phyloP scores from a whole-genome alignment of 1,139 yeast genomes.

The Geotrichum candidum region DNA sequence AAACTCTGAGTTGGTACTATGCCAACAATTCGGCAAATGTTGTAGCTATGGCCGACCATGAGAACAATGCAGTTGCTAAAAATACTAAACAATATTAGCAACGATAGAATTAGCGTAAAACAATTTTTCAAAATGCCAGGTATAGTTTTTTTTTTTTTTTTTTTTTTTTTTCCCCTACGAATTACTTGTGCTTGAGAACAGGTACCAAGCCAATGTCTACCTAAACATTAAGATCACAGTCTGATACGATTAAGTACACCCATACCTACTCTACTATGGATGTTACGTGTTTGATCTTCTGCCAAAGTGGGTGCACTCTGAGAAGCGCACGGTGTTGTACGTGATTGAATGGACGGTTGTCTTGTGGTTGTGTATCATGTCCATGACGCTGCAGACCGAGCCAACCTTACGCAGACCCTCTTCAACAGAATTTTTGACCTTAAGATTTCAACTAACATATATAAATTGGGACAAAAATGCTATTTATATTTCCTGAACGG shows the following conservation, averaged over 20 bases:
- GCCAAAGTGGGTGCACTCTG: conserved; percentile 41
- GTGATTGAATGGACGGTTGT: conserved; percentile 41
- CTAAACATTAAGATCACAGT: conserved; percentile 30
- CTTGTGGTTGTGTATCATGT: conserved; percentile 38
- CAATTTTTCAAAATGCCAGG: too few species aligned
- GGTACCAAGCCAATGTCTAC: too few species aligned
- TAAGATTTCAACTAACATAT: conserved; percentile 43
- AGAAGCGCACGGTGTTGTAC: conserved; percentile 38
- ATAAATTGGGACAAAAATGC: conserved; percentile 44
- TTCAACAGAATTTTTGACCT: conserved; percentile 44
- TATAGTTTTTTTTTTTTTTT: too few species aligned
- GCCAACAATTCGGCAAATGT: too few species aligned
- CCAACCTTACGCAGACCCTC: conserved; percentile 44
- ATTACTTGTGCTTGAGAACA: too few species aligned
- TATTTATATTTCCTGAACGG: conserved; percentile 42
- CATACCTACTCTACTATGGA: conserved; percentile 42
- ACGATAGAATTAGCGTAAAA: too few species aligned
- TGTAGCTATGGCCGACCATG: too few species aligned
- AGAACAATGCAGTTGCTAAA: too few species aligned
- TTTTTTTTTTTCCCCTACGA: too few species aligned
- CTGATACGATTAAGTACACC: conserved; percentile 39
- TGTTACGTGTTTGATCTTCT: conserved; percentile 42
- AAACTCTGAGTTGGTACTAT: too few species aligned
- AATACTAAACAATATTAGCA: too few species aligned
- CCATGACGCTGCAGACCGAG: conserved; percentile 45